Base-by-base conservation (phyloP, 2,329 filamentous ascomycete genomes). In the Xylaria polymorpha region DNA sequence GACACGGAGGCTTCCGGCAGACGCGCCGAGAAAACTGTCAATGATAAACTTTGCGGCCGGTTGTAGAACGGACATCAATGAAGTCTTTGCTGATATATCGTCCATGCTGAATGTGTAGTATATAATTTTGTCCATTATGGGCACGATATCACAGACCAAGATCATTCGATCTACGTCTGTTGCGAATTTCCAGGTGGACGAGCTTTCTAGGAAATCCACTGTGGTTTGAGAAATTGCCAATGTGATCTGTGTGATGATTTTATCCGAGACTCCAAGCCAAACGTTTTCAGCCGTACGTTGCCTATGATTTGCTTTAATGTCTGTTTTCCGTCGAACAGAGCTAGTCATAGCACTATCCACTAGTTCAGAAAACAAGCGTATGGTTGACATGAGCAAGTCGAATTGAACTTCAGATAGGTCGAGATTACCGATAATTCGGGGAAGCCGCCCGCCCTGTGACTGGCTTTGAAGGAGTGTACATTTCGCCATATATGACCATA, bases 401-500 rank as follows among this genome's bases (percentile, higher is more conserved):
- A 94, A 97, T 62, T 91, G 88, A 61, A 92, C 92, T 4, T 87
- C 86, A 2, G 92, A 88, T 66, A 97, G 87, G 77, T 99, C 96
- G 3, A 94, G 88, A 29, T 89, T 91, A n/a, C 92, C 92, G 2
- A 97, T 88, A 61, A 98, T 90, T 59, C 89, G 89, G 46, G 91
- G 88, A 69, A 99, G 86, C 69, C 92, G 90, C 12, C 94, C 93
- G 15, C 90, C 90, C 71, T 90, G 91, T 10, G 92, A 90, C 73
- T 94, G 91, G 6, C 90, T 88, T 73, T 92, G 92, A 55, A 99
- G 85, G 20, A 99, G 83, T 71, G 91, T 89, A 78, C 93, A 97
- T 66, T 93, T 90, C 3, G 91, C 89, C 75, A 99, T 86, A 78
- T 95, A 93, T 3, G 95, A 94, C 94, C 96, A 98, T 6, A 97